Evolutionary conservation across 2,329 filamentous ascomycete genomes (phyloP).

Genomic region (Fusarium haematococcum): DNA sequence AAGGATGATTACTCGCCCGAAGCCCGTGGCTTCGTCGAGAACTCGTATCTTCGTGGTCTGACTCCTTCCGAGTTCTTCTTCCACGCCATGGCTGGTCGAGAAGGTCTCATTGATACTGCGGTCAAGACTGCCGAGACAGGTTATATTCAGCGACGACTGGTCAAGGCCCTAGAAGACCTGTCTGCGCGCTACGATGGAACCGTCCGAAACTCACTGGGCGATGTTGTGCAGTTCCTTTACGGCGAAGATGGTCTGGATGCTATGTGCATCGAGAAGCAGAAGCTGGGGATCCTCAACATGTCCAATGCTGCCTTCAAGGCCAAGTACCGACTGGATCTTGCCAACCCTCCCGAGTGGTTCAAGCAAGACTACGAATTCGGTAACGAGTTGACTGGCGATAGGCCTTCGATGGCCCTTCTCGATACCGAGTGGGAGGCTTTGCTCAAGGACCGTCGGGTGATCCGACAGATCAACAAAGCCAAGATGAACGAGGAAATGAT

Average conservation of each 20-base stretch:
- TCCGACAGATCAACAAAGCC: constrained; percentile 75
- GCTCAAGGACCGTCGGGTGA: constrained; percentile 76
- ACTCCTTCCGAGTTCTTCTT: constrained; percentile 99
- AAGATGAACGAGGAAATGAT: constrained; percentile 86
- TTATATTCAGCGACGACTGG: constrained; percentile 97
- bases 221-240: constrained; percentile 97
- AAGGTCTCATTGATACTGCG: constrained; percentile 99
- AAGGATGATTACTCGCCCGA: constrained; percentile 99
- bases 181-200: constrained; percentile 98
- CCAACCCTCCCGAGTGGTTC: constrained; percentile 70
- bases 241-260: constrained; percentile 97
- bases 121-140: constrained; percentile 99
- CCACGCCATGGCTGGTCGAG: constrained; percentile 99
- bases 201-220: constrained; percentile 94
- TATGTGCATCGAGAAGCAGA: constrained; percentile 92
- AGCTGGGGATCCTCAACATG: constrained; percentile 86
- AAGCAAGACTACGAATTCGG: constrained; percentile 75
- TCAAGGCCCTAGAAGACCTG: constrained; percentile 97
- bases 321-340: constrained; percentile 85
- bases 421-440: constrained; percentile 91
- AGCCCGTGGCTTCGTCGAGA: constrained; percentile 97
- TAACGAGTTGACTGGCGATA: constrained; percentile 86
- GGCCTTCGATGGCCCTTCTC: constrained; percentile 86
- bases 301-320: constrained; percentile 82
- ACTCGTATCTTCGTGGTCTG: constrained; percentile 95